These are phyloP conservation scores for cucumber (Cucumis sativus) DNA, from an alignment of 306 rosid genomes.

Conservation along the genomic window Cucumber_9930_V3 NC_026655.2:519001-519500, in stretches of 20 bases:
- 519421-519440: not conserved
- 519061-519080: constrained; percentile 88
- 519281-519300: not conserved
- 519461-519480: no score
- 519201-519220: not conserved
- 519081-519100: constrained; percentile 10
- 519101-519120: not conserved
- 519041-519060: constrained; percentile 94
- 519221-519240: no score
- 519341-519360: constrained; percentile 33
- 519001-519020: constrained; percentile 84
- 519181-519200: not conserved
- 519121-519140: not conserved
- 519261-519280: not conserved
- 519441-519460: not conserved
- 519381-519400: constrained; percentile 66
- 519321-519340: constrained; percentile 3
- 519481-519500: no score
- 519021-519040: constrained; percentile 91
- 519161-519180: not conserved
- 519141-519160: not conserved
- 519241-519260: no score
- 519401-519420: constrained; percentile 58
- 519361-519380: constrained; percentile 88
- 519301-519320: not conserved